Conservation (phyloP, 2,329 filamentous ascomycete genomes). For the Lojkania enalia region DNA sequence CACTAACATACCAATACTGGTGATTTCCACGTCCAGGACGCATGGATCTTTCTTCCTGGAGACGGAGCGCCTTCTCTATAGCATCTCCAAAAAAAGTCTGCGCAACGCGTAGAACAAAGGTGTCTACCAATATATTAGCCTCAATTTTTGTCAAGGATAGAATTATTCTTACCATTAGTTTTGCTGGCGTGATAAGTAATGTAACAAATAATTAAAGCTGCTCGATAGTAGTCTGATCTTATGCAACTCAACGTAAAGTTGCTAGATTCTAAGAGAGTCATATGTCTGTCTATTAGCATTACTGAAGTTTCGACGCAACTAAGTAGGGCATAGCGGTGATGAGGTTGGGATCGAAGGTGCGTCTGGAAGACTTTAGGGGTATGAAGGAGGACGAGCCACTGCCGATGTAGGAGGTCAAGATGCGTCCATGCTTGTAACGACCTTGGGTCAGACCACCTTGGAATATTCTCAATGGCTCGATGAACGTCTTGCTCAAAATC, state of each 20-base stretch:
- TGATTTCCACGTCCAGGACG: conserved; percentile 42
- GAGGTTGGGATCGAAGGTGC: neutral
- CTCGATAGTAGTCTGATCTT: conserved; percentile 24
- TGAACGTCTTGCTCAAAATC: conserved; percentile 18
- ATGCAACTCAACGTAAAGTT: conserved; percentile 22
- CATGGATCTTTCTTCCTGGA: conserved; percentile 41
- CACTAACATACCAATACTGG: conserved; percentile 40
- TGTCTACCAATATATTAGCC: conserved; percentile 10
- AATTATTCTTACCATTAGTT: conserved; percentile 9
- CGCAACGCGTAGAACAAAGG: conserved; percentile 13
- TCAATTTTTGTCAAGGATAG: neutral
- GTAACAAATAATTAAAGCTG: conserved; percentile 23
- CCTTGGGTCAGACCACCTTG: conserved; percentile 16
- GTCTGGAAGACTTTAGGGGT: conserved; percentile 11
- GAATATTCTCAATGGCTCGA: conserved; percentile 11
- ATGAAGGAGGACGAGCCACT: conserved; percentile 30
- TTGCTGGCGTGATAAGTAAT: conserved; percentile 21
- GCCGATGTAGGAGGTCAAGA: conserved; percentile 32
- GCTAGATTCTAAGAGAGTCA: conserved; percentile 9
- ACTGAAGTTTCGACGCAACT: conserved; percentile 17
- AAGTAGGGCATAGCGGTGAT: conserved; percentile 14
- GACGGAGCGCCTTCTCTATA: conserved; percentile 27
- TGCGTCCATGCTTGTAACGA: conserved; percentile 19
- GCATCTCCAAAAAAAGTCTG: conserved; percentile 11
- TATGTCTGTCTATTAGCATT: conserved; percentile 18